Base-by-base conservation (phyloP, 2,329 filamentous ascomycete species). In the Raffaelea ambrosiae region DNA sequence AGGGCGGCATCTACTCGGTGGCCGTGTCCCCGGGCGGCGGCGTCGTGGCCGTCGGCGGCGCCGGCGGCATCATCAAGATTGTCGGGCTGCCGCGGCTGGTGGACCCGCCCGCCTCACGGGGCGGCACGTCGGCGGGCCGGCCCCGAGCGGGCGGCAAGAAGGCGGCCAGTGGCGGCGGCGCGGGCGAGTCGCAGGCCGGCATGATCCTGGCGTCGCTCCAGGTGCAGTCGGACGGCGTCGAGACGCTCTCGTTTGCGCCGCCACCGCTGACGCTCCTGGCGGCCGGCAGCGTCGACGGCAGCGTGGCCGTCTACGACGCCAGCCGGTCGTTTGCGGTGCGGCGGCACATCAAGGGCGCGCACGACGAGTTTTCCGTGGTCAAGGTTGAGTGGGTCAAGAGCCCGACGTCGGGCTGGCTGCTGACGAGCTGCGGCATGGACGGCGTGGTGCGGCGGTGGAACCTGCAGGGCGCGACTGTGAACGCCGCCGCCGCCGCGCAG, bases 381-480 rank as follows among this genome's bases (percentile, higher is more conserved):
- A 91, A 94, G 67, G 81, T 97, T 4, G 88, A 96, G 51, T 98
- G 95, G 59, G 78, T 95, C 35, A 38, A 38, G 35, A 44, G 51
- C 2, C 49, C 51, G 1, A 48, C 45, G 5, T 48, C 51, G 47
- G n/a, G n/a, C n/a, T 91, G 80, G 82, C 61, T 94, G 52, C 70
- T 97, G 46, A 97, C 91, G 2, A 88, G 81, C 54, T 90, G 84
- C 56, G 93, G 93, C 9, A 88, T 96, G 75, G 93, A 98, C 59
- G 91, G 93, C 18, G 88, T 90, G 0, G 80, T 98, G 19, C 76
- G 88, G 59, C 74, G 90, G 51, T 98, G 93, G 93, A 91, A 98
- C 66, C 61, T 80, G 46, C 67, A 75, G n/a, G 75, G 73, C n/a
- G 67, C 66, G 14, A 63, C 65, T 11, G 26, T 10, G n/a, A 21